These are phyloP conservation scores for Cryoendolithus antarcticus DNA, from an alignment of 2,329 filamentous ascomycete species.

Conservation along the genomic window DNA sequence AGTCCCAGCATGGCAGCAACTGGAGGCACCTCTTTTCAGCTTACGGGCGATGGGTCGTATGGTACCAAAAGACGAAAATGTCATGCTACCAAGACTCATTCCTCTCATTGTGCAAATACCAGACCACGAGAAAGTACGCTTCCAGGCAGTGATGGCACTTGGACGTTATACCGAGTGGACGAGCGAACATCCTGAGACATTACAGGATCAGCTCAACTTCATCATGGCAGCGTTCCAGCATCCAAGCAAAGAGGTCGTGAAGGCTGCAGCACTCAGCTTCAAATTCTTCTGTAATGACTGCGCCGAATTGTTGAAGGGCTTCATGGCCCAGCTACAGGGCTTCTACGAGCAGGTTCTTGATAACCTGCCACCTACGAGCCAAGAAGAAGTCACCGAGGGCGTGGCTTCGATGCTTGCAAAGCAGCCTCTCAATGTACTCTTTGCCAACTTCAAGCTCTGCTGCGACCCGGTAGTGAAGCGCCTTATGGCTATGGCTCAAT, in stretches of 20 bases:
- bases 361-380: conserved; percentile 70
- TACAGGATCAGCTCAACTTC: conserved; percentile 88
- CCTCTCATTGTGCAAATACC: conserved; percentile 89
- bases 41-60: conserved; percentile 94
- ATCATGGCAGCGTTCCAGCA: conserved; percentile 89
- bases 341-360: conserved; percentile 90
- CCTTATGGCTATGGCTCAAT: conserved; percentile 76
- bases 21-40: conserved; percentile 89
- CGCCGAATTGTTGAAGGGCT: conserved; percentile 68
- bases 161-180: conserved; percentile 98
- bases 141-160: conserved; percentile 95
- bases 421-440: conserved; percentile 68
- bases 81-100: conserved; percentile 83
- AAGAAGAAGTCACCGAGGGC: conserved; percentile 93
- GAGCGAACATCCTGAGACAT: conserved; percentile 77
- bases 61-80: conserved; percentile 78
- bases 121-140: conserved; percentile 92
- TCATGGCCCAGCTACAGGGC: conserved; percentile 73
- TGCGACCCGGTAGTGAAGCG: conserved; percentile 80
- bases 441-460: conserved; percentile 78
- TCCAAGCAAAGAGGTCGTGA: conserved; percentile 76
- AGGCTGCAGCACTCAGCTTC: conserved; percentile 84
- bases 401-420: conserved; percentile 84
- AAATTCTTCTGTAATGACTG: conserved; percentile 97
- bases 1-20: conserved; percentile 90